A percentile compares a stretch with the other conserved stretches of the same genome.
Evolutionary conservation across 1,284 basidiomycete species (phyloP).

Genomic region (Microbotryum scabiosae): DNA sequence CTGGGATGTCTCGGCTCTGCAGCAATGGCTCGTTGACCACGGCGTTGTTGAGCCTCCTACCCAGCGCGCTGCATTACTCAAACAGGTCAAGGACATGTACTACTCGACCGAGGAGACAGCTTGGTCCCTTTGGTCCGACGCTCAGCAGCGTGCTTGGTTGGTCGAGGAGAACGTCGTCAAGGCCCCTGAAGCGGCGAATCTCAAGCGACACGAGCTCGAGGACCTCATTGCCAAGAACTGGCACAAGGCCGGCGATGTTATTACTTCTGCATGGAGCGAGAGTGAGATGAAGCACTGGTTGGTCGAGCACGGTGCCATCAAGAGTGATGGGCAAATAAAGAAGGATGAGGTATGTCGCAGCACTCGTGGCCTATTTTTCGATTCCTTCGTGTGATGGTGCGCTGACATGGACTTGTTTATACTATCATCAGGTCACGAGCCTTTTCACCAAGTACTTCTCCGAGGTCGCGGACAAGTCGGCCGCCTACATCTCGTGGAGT

Average conservation of each 20-base stretch:
- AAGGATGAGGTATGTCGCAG: conserved; percentile 30
- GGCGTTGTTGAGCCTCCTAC: conserved; percentile 56
- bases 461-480: conserved; percentile 24
- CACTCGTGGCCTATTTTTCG: neutral
- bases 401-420: neutral
- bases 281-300: conserved; percentile 69
- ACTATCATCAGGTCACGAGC: conserved; percentile 13
- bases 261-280: conserved; percentile 69
- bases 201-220: conserved; percentile 61
- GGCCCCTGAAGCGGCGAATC: conserved; percentile 20
- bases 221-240: conserved; percentile 71
- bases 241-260: conserved; percentile 54
- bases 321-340: conserved; percentile 52
- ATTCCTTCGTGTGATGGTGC: neutral
- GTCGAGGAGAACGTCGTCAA: conserved; percentile 33
- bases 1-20: conserved; percentile 34
- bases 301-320: conserved; percentile 62
- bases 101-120: conserved; percentile 33
- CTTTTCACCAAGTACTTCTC: conserved; percentile 35
- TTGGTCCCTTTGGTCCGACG: conserved; percentile 49
- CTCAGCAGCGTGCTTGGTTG: conserved; percentile 46
- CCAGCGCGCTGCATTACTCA: conserved; percentile 52
- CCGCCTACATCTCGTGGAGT: conserved; percentile 35
- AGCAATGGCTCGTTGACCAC: conserved; percentile 61
- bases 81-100: conserved; percentile 61